Evolutionary conservation across 352 stramenopile species (phyloP), one percentile per base, ranked within the genome.

Genomic region (Globisporangium uncinulatum): DNA sequence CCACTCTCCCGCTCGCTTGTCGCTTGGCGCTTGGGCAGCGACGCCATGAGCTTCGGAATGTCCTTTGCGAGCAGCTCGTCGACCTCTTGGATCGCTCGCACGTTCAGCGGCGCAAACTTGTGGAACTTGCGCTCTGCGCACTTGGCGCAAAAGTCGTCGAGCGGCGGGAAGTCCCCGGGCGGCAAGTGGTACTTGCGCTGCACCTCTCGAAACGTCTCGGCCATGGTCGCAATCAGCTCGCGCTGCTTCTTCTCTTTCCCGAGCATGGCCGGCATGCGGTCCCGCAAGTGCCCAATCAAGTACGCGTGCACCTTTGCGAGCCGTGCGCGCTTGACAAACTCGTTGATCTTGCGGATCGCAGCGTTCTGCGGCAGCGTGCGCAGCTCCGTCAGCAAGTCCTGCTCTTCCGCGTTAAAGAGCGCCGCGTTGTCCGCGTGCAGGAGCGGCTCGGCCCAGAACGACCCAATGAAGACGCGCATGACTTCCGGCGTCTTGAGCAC

Each of bases 401-500:
- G 87, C 70, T 99, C 87, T 66, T 99, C 97, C 31, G 90, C 96
- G 61, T 98, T 86, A 67, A 99, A 99, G 7, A 99, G 76, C 24
- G 87, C 81, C 6, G 86, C 78, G 63, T 98, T 97, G 51, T 93
- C 87, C 60, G 97, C 93, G 68, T 84, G 69, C 58, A 89, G 61
- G 41, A 86, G 67, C 49, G 78, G 75, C 53, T 99, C 78, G 55
- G 97, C 86, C 96, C 96, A 99, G 76, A 99, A 99, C 7, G 89
- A 98, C 6, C 96, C 96, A 46, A 99, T 93, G 70, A 99, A 99
- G 15, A 99, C 96, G 34, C 96, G 87, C 69, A 98, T 94, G 51
- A 99, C 97, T 70, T 99, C 97, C 3, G 97, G 96, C 13, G 93
- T 98, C 63, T 96, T 96, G 59, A 99, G 91, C 21, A 98, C 97